Evolutionary conservation across 192 early-diverging fungal genomes (phyloP).

Genomic region (Anaeromyces robustus): DNA sequence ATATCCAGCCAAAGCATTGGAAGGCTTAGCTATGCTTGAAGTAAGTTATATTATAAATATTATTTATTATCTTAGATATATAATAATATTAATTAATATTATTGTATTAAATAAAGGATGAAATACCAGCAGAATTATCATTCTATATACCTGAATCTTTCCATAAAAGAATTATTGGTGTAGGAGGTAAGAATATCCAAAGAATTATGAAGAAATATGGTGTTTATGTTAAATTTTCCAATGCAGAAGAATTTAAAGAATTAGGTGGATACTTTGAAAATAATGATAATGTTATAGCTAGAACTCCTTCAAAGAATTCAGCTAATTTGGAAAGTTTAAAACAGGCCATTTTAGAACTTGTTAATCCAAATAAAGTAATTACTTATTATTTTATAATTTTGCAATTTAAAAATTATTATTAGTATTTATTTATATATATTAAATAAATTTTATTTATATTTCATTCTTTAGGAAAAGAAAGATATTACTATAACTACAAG

Average conservation of each 20-base stretch:
- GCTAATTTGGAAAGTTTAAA: constrained; percentile 27
- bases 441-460: too few species aligned
- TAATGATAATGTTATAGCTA: constrained; percentile 64
- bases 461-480: not conserved
- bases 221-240: constrained; percentile 77
- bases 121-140: constrained; percentile 72
- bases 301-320: constrained; percentile 61
- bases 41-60: not conserved
- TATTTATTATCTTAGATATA: not conserved
- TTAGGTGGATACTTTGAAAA: constrained; percentile 67
- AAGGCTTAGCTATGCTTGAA: constrained; percentile 50
- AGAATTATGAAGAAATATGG: constrained; percentile 80
- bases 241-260: constrained; percentile 48
- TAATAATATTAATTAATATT: not conserved
- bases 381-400: not conserved
- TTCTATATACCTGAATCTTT: constrained; percentile 67
- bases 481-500: not conserved
- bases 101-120: constrained; percentile 24
- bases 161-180: constrained; percentile 79
- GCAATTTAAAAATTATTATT: too few species aligned
- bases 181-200: constrained; percentile 77
- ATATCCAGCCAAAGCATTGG: constrained; percentile 32
- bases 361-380: not conserved
- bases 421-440: too few species aligned
- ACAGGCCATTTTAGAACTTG: not conserved